Conservation (phyloP, 176 grass and related monocot species). For the Eragrostis nindensis region DNA sequence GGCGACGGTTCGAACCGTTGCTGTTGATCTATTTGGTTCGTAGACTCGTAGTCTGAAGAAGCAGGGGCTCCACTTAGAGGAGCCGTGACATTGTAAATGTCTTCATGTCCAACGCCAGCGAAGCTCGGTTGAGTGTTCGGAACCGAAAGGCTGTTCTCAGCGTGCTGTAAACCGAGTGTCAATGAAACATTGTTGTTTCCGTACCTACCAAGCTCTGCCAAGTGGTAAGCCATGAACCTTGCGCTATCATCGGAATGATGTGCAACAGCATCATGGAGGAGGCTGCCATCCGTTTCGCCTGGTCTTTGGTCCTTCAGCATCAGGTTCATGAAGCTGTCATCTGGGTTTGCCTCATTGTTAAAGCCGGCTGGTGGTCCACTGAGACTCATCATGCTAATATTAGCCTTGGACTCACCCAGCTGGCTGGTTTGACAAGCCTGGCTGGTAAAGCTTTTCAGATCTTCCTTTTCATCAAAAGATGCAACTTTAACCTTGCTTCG, state of each 20-base stretch:
- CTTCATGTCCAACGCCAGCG: conserved; percentile 46
- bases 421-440: conserved; percentile 59
- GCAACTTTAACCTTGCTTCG: conserved; percentile 59
- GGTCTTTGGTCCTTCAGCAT: conserved; percentile 74
- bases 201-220: conserved; percentile 62
- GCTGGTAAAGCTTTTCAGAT: conserved; percentile 52
- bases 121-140: conserved; percentile 59
- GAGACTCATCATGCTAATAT: conserved; percentile 39
- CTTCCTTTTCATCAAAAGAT: conserved; percentile 70
- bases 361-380: conserved; percentile 51
- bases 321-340: conserved; percentile 92
- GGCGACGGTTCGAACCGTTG: conserved; percentile 57
- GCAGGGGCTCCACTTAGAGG: conserved; percentile 23
- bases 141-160: conserved; percentile 54
- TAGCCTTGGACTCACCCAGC: conserved; percentile 63
- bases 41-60: conserved; percentile 48
- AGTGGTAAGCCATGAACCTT: conserved; percentile 67
- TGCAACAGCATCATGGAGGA: conserved; percentile 55
- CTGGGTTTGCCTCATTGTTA: conserved; percentile 50
- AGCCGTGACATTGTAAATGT: conserved; percentile 54
- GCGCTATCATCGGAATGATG: conserved; percentile 48
- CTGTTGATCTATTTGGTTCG: conserved; percentile 57
- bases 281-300: conserved; percentile 41
- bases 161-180: conserved; percentile 83
- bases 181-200: conserved; percentile 67